These are phyloP conservation scores for Lichtheimia hyalospora DNA, from an alignment of 371 early-diverging fungal genomes.

Conservation along the genomic window DNA sequence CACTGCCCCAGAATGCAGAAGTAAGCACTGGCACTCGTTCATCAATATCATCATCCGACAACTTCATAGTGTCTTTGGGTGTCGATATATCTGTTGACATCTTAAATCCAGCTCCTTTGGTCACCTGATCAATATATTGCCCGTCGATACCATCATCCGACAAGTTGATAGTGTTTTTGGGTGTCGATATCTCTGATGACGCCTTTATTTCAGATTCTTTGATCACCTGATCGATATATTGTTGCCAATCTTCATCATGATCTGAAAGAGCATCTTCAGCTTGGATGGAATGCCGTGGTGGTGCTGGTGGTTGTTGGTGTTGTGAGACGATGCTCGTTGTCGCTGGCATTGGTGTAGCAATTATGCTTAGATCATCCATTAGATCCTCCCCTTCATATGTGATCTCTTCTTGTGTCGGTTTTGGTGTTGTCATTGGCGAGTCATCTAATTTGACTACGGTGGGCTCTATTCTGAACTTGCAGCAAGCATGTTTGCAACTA, in stretches of 20 bases:
- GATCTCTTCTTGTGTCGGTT: background rate
- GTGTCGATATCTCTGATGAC: background rate
- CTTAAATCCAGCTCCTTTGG: no score
- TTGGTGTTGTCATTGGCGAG: background rate
- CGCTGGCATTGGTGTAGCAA: background rate
- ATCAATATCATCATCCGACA: background rate
- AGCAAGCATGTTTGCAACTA: constrained; percentile 14
- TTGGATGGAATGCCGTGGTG: background rate
- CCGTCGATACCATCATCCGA: background rate
- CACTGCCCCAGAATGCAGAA: constrained; percentile 19
- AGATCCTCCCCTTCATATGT: background rate
- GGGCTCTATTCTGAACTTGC: background rate
- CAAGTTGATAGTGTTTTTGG: background rate
- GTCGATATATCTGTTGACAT: background rate
- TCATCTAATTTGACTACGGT: background rate
- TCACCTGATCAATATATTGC: no score
- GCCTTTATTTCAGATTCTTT: background rate
- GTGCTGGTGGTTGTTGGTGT: background rate
- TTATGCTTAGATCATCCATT: background rate
- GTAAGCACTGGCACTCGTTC: background rate
- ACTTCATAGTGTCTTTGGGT: background rate
- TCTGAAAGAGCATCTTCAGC: background rate
- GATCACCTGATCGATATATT: background rate
- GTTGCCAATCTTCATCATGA: constrained; percentile 3
- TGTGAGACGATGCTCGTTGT: background rate